Evolutionary conservation across 306 rosid species (phyloP), one percentile per base, ranked within the genome.

Genomic region (Purshia tridentata): DNA sequence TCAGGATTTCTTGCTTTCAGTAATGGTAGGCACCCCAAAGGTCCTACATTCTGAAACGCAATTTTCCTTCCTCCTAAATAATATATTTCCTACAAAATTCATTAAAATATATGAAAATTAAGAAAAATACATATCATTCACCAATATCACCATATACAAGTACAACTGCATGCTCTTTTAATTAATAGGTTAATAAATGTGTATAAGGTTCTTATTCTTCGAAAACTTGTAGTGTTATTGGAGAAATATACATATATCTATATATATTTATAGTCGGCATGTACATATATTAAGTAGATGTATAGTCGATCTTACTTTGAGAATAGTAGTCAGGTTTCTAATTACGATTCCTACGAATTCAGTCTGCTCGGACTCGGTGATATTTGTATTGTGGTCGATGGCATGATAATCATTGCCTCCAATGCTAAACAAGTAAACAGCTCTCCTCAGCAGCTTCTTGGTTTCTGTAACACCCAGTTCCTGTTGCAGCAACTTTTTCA

Each of bases 11-110:
- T 15, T 14, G 37, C 51, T 69, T 69, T 83, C 6, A 48, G 40
- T 0, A 1, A 0, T 72, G 88, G 90, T 67, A 61, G 0, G 70
- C 90, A 83, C 45, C 87, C 90, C 49, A 71, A 0, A 62, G 83
- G 76, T 20, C 76, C 73, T 56, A 63, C 7, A 46, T 59, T 78
- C 59, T 63, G 69, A 65, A 65, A 65, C 45, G 52, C 69, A 20
- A 65, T 42, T 18, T 45, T 65, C 39, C 69, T 65, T 65, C 69
- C 69, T 44, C 69, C 69, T 10, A 18, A 5, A 3, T 45, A n/a
- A 45, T 65, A 65, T 19, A 65, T 19, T 65, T 45, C 69, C 69
- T 29, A 29, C 35, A 3, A 29, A 29, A 29, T 29, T 29, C 35
- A 29, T 29, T 29, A 29, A 29, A n/a, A n/a, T n/a, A n/a, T n/a